Evolutionary conservation across 176 grass and related monocot species (phyloP).

Genomic region (Oryza coarctata): DNA sequence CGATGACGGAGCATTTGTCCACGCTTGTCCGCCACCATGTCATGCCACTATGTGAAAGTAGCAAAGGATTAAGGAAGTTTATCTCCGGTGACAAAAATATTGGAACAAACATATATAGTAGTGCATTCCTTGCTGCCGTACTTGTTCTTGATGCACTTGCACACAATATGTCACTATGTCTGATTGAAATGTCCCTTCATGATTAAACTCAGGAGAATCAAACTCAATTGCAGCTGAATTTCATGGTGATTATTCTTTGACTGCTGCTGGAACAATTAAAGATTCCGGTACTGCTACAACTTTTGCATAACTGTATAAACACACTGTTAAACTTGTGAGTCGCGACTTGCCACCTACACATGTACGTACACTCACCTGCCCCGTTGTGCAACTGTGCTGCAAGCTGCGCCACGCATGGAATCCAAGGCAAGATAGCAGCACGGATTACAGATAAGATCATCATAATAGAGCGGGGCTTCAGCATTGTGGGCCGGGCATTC

Average conservation of each 20-base stretch:
- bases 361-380: not conserved
- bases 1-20: too few relatives aligned
- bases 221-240: not conserved
- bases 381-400: not conserved
- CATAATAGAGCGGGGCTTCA: not conserved
- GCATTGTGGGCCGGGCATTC: not conserved
- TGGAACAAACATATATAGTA: not conserved
- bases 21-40: too few relatives aligned
- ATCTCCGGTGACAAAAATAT: too few relatives aligned
- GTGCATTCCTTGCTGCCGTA: not conserved
- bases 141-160: not conserved
- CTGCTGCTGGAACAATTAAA: not conserved
- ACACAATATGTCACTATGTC: not conserved
- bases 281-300: too few relatives aligned
- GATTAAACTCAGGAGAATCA: not conserved
- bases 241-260: not conserved
- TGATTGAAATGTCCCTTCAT: not conserved
- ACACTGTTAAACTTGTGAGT: slow-evolving; percentile 12
- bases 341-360: not conserved
- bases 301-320: not conserved
- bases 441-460: not conserved
- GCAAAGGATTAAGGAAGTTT: too few relatives aligned
- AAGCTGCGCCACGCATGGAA: not conserved
- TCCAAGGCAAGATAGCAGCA: not conserved
- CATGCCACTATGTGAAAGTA: too few relatives aligned